A percentile compares a stretch with the other conserved stretches of the same genome.
phyloP scores from a whole-genome alignment of 495 filamentous ascomycete species.

The Aspergillus saccharolyticus region DNA sequence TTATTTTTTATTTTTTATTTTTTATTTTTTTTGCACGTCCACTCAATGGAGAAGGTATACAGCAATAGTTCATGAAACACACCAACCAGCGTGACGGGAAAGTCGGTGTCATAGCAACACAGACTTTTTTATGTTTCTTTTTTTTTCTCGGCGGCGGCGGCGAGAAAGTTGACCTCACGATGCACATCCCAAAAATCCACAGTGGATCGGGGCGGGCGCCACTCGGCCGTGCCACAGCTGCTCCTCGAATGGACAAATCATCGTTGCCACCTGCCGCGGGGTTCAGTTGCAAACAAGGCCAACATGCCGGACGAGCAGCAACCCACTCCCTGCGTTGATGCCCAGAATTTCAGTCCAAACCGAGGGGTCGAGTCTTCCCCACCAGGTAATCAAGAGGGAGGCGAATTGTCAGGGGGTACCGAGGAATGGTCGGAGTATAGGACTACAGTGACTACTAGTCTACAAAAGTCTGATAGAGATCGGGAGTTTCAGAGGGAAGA shows the following conservation, averaged over 20 bases:
- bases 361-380: too few relatives aligned
- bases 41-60: conserved; percentile 1
- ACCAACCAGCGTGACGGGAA: background rate
- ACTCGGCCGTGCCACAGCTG: conserved; percentile 19
- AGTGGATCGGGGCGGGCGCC: conserved; percentile 21
- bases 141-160: background rate
- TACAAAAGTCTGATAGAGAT: too few relatives aligned
- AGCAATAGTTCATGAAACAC: background rate
- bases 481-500: background rate
- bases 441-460: too few relatives aligned
- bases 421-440: too few relatives aligned
- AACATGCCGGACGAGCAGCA: conserved; percentile 16
- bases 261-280: conserved; percentile 20
- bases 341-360: conserved; percentile 31
- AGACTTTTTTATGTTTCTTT: conserved; percentile 3
- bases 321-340: conserved; percentile 41
- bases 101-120: background rate
- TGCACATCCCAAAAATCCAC: background rate
- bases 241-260: conserved; percentile 16
- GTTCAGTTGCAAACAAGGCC: conserved; percentile 24
- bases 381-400: too few relatives aligned
- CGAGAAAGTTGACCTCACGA: conserved; percentile 9
- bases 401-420: background rate
- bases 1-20: conserved; percentile 3
- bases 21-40: background rate